Conservation (phyloP, 176 grass and related monocot species). For the Oropetium thomaeum region DNA sequence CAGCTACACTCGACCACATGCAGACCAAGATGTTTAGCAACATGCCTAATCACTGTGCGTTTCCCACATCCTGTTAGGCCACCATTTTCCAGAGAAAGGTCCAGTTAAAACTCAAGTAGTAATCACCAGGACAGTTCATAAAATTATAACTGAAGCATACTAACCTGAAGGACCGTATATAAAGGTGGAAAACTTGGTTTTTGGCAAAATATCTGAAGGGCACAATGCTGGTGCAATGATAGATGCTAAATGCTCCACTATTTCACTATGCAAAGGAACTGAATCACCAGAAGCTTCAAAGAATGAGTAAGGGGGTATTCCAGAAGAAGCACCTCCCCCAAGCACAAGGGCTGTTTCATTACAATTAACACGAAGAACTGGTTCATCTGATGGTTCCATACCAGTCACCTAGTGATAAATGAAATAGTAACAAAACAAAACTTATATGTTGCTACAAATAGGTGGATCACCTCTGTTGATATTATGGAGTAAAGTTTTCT, state of each 20-base stretch:
- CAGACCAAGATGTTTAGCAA: slow-evolving; percentile 66
- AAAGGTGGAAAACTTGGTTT: slow-evolving; percentile 75
- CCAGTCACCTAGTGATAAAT: slow-evolving; percentile 62
- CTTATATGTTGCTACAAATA: neutral
- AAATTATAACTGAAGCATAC: neutral
- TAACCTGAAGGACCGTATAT: slow-evolving; percentile 82
- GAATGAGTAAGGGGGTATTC: slow-evolving; percentile 68
- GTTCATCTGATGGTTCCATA: slow-evolving; percentile 79
- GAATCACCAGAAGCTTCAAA: slow-evolving; percentile 46
- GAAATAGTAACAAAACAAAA: slow-evolving; percentile 13
- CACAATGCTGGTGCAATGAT: slow-evolving; percentile 78
- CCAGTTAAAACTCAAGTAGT: slow-evolving; percentile 3
- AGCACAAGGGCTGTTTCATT: slow-evolving; percentile 88
- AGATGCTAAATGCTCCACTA: slow-evolving; percentile 75
- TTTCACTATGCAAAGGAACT: slow-evolving; percentile 68
- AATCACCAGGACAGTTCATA: neutral
- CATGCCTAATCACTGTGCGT: slow-evolving; percentile 67
- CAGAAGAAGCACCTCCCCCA: slow-evolving; percentile 65
- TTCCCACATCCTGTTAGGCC: slow-evolving; percentile 77
- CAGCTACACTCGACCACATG: slow-evolving; percentile 92
- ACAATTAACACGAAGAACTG: slow-evolving; percentile 63
- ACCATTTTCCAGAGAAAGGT: neutral
- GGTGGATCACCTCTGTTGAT: neutral
- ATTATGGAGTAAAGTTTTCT: neutral
- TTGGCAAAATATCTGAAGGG: slow-evolving; percentile 76